phyloP scores from a whole-genome alignment of 305 asterid species.

The Fraxinus floribunda region DNA sequence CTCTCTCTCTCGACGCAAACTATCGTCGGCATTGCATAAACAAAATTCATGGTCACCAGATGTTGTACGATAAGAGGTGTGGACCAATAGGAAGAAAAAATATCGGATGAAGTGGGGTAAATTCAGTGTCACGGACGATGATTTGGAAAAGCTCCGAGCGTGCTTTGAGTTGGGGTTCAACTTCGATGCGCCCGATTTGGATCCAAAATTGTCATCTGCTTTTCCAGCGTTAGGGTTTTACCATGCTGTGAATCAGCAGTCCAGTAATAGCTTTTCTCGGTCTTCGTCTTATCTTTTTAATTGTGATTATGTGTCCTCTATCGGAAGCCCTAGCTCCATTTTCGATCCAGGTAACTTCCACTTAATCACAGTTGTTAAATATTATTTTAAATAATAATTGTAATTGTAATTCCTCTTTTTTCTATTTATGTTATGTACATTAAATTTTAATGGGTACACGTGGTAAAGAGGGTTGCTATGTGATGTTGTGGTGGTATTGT shows the following conservation, averaged over 20 bases:
- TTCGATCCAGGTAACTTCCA: constrained; percentile 41
- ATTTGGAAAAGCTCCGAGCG: constrained; percentile 64
- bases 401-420: background rate
- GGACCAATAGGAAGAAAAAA: constrained; percentile 39
- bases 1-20: too few species aligned
- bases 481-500: too few species aligned
- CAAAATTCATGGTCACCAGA: constrained; percentile 50
- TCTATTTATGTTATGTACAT: background rate
- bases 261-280: constrained; percentile 30
- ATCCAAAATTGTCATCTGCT: constrained; percentile 43
- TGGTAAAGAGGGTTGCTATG: too few species aligned
- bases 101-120: constrained; percentile 33
- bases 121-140: constrained; percentile 54
- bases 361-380: background rate
- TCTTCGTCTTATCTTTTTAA: constrained; percentile 35
- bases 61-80: constrained; percentile 50
- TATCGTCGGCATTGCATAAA: too few species aligned
- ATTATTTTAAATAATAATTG: background rate
- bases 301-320: constrained; percentile 25
- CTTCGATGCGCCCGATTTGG: constrained; percentile 55
- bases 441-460: background rate
- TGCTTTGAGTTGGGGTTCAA: constrained; percentile 58
- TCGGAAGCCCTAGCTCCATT: constrained; percentile 29
- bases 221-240: constrained; percentile 63
- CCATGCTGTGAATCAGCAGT: constrained; percentile 44